Percentiles rank a stretch among this genome's conserved stretches.
phyloP scores from a whole-genome alignment of 78 protist genomes.

The Monosiga brevicollis region DNA sequence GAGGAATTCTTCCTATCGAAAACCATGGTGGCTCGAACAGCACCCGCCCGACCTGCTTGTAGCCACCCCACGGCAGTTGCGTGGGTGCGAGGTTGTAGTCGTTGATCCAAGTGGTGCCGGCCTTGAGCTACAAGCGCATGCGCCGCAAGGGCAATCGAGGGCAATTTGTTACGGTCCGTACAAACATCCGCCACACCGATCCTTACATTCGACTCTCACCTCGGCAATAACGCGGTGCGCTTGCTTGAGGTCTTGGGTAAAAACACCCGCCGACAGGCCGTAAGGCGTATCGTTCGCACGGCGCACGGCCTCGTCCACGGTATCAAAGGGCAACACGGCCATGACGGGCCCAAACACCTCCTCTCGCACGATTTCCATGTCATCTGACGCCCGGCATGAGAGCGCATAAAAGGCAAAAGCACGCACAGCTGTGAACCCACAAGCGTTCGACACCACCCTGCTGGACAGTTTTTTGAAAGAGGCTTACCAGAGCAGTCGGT shows the following conservation, averaged over 20 bases:
- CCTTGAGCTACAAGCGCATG: background rate
- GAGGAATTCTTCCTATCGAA: background rate
- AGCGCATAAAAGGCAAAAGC: background rate
- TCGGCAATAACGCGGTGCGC: background rate
- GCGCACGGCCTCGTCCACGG: background rate
- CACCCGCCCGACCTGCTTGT: background rate
- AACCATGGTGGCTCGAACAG: background rate
- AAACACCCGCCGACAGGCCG: background rate
- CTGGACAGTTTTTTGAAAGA: too few relatives aligned
- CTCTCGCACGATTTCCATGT: background rate
- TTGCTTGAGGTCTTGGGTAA: background rate
- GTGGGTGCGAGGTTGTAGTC: background rate
- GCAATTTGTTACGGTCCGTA: too few relatives aligned
- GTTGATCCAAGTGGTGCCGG: background rate
- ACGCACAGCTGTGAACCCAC: background rate
- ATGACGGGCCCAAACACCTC: background rate
- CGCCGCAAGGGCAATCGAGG: too few relatives aligned
- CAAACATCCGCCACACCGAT: background rate
- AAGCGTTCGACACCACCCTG: too few relatives aligned
- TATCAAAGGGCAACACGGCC: background rate
- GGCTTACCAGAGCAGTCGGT: background rate
- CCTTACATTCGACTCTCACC: background rate
- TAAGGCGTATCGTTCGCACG: background rate
- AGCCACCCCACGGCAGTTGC: background rate
- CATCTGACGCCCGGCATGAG: background rate